Evolutionary conservation across 192 early-diverging fungal genomes (phyloP), one percentile per base, ranked within the genome.

Genomic region (Chytriomyces hyalinus): DNA sequence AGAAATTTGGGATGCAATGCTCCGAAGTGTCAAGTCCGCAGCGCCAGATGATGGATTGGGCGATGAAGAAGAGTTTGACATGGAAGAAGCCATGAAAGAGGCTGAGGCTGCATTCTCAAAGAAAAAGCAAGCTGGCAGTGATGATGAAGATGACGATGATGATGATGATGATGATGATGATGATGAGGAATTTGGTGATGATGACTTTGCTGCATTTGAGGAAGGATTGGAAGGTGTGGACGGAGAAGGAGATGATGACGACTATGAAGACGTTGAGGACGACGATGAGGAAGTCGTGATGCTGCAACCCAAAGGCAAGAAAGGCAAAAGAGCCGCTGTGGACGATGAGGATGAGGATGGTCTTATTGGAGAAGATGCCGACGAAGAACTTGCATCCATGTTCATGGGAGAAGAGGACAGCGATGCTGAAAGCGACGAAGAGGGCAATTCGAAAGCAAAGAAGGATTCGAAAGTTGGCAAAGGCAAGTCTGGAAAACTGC

Each of bases 1-100:
- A 26, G 93, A 96, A 83, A 87, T 95, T 36, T 96, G 94, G 94
- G 78, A 88, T 36, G 96, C 95, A 7, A 98, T 98, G 93, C 87
- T 88, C 49, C 77, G 81, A 44, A 89, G 87, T 47, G 63, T 53
- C 24, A 83, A 83, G 0, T 82, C 44, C 15, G 49, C 28, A 8
- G 68, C 26, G 1, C 70, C 15, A 15, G 80, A 45, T 36, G 82
- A 73, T 26, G 82, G 28, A 49, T 49, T 44, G 1, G 78, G 53
- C 26, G 73, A 66, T 50, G 45, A n/a, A 10, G 81, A 82, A 15
- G 80, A 66, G 11, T 62, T 76, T 22, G 81, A 82, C 28, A 51
- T 48, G 68, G 80, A 83, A 28, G 28, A 24, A 51, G 80, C 51
- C 13, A 60, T 73, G 46, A 43, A 44, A 22, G 80, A 77, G 6